Evolutionary conservation across 2,329 filamentous ascomycete species (phyloP).

Genomic region (Paecilomyces dactylethromorphus): DNA sequence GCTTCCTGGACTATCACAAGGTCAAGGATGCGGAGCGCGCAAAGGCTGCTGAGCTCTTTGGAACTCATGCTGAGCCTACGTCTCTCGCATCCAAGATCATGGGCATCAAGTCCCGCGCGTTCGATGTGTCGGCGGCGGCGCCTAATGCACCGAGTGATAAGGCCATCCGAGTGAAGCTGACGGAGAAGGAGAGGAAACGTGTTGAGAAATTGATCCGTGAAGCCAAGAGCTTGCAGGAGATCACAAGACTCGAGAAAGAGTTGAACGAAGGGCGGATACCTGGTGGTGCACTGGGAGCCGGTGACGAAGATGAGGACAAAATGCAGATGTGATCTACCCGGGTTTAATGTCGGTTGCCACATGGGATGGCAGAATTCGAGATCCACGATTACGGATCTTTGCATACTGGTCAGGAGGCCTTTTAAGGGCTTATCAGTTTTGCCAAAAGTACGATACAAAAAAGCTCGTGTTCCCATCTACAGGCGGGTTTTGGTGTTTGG

Average conservation of each 20-base stretch:
- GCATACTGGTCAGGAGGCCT: not conserved
- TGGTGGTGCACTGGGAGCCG: conserved; percentile 45
- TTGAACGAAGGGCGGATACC: conserved; percentile 84
- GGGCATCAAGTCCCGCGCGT: conserved; percentile 71
- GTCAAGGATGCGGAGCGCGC: conserved; percentile 80
- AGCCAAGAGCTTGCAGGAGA: conserved; percentile 84
- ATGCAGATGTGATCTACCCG: conserved; percentile 29
- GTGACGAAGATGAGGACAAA: conserved; percentile 23
- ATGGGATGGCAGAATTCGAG: not conserved
- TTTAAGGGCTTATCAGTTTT: not conserved
- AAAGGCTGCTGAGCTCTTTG: conserved; percentile 74
- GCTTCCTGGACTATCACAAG: conserved; percentile 88
- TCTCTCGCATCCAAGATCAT: conserved; percentile 78
- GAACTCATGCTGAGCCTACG: conserved; percentile 68
- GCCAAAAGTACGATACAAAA: not conserved
- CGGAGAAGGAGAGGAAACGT: conserved; percentile 77
- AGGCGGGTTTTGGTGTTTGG: not conserved
- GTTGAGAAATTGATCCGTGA: conserved; percentile 83
- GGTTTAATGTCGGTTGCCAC: not conserved
- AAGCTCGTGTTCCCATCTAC: not conserved
- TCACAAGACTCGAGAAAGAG: conserved; percentile 84
- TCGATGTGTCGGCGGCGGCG: conserved; percentile 46
- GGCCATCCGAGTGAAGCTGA: conserved; percentile 74
- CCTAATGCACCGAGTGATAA: conserved; percentile 46
- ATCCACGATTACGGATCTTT: not conserved